phyloP scores from a whole-genome alignment of 2,329 filamentous ascomycete species.

The Trichoderma brevicompactum region DNA sequence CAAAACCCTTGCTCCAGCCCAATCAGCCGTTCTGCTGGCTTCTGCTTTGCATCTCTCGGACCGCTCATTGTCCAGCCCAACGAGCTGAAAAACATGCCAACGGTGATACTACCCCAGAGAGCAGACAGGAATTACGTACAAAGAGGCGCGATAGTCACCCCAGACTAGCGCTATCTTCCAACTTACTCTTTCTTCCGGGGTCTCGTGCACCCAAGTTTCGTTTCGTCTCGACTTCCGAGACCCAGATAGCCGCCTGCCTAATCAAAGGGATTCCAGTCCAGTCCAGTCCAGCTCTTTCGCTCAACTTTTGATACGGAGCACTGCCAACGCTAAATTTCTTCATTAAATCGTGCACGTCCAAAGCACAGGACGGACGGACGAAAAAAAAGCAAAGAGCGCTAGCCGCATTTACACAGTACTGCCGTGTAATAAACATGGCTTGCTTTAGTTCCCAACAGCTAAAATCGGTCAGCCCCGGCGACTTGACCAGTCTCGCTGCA shows the following conservation, averaged over 20 bases:
- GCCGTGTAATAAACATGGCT: slow-evolving; percentile 12
- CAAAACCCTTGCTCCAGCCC: background rate
- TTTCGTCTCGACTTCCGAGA: slow-evolving; percentile 14
- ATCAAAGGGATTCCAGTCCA: background rate
- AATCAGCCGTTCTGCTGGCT: background rate
- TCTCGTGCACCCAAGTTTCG: background rate
- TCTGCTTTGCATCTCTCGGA: background rate
- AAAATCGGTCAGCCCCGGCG: slow-evolving; percentile 6
- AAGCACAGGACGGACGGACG: no score
- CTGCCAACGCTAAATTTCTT: background rate
- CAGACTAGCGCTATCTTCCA: slow-evolving; percentile 7
- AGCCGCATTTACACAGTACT: background rate
- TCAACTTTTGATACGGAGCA: background rate
- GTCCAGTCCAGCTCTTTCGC: background rate
- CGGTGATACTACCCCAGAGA: background rate
- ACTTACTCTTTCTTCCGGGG: background rate
- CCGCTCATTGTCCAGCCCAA: background rate
- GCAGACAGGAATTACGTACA: slow-evolving; percentile 8
- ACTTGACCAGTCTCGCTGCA: background rate
- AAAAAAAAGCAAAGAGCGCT: background rate
- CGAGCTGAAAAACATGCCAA: background rate
- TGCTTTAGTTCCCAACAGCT: slow-evolving; percentile 16
- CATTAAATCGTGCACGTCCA: background rate
- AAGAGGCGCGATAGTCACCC: slow-evolving; percentile 10
- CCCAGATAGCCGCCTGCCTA: slow-evolving; percentile 4